Base-by-base conservation (phyloP, 441 rosid genomes). In the Pelargonium citronellum region DNA sequence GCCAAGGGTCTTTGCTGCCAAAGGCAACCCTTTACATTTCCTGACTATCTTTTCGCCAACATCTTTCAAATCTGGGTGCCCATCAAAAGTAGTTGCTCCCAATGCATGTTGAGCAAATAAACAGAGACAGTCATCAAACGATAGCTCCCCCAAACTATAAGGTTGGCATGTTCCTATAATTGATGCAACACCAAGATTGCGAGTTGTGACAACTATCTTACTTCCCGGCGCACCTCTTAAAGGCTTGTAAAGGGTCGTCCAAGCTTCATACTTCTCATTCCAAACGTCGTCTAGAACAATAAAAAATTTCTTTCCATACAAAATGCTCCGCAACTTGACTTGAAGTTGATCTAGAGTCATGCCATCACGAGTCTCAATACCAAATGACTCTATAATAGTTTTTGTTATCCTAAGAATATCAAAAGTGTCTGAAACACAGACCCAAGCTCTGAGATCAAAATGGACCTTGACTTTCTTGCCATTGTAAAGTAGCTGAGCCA, bases 201-300 rank as follows among this genome's bases (percentile, higher is more conserved):
- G 46, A 6, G 74, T 61, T 8, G 74, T 75, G 58, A 75, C 65
- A 53, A 75, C 15, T 11, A 71, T 70, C 43, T 30, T 67, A 39
- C 74, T 70, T 11, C 37, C 71, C 7, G 5, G 27, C 0, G 58
- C 53, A 9, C 68, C 64, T 43, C 1, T 2, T 4, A 74, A 64
- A 44, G 63, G 27, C 2, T 19, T 10, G 5, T 37, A 44, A 1
- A 75, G 5, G 7, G 5, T 4, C 11, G 61, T 41, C 64, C 67
- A 66, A 0, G 20, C 0, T 12, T 7, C 37, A 4, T 12, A 4
- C 3, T 47, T 61, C 13, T 75, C 71, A 2, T 7, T 61, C 74
- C 74, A 67, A 2, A 67, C 78, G 16, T 70, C 74, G 47, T 70
- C 68, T 0, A 75, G 3, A 5, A 70, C 68, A 63, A 70, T 19